Percentiles rank a stretch among this genome's conserved stretches.
Evolutionary conservation across 73 alveolate genomes (phyloP).

Genomic region (Paramecium sonneborni): DNA sequence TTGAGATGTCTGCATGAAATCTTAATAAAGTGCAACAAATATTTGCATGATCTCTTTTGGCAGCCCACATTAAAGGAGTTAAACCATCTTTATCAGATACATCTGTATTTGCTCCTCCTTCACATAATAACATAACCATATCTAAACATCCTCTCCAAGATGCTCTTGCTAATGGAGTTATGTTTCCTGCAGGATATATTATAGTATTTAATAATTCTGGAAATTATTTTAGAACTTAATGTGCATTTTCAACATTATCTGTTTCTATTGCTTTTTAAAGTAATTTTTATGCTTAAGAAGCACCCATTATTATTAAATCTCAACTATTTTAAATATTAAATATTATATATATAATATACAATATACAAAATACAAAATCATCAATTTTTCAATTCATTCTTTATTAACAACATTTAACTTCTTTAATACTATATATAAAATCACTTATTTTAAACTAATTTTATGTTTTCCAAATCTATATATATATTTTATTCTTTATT

Average conservation of each 20-base stretch:
- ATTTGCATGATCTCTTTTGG: conserved; percentile 61
- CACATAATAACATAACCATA: conserved; percentile 56
- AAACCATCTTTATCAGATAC: conserved; percentile 44
- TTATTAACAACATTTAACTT: too few relatives aligned
- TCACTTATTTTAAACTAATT: too few relatives aligned
- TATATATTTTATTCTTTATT: too few relatives aligned
- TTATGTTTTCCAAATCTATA: too few relatives aligned
- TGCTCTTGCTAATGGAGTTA: conserved; percentile 60
- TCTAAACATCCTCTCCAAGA: conserved; percentile 60
- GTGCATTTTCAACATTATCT: conserved; percentile 13
- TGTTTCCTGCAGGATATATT: neutral
- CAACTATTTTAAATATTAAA: too few relatives aligned
- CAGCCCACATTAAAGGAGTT: conserved; percentile 70
- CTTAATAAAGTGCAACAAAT: conserved; percentile 32
- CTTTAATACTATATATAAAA: too few relatives aligned
- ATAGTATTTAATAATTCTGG: conserved; percentile 50
- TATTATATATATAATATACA: too few relatives aligned
- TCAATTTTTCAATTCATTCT: too few relatives aligned
- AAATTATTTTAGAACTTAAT: conserved; percentile 20
- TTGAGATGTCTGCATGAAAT: conserved; percentile 1
- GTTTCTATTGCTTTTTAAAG: conserved; percentile 53
- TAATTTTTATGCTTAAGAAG: conserved; percentile 37
- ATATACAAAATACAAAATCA: too few relatives aligned
- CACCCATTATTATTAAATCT: conserved; percentile 36
- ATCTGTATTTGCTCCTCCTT: conserved; percentile 22